These are phyloP conservation scores for Annulohypoxylon stygium DNA, from an alignment of 495 filamentous ascomycete species.

Conservation along the genomic window DNA sequence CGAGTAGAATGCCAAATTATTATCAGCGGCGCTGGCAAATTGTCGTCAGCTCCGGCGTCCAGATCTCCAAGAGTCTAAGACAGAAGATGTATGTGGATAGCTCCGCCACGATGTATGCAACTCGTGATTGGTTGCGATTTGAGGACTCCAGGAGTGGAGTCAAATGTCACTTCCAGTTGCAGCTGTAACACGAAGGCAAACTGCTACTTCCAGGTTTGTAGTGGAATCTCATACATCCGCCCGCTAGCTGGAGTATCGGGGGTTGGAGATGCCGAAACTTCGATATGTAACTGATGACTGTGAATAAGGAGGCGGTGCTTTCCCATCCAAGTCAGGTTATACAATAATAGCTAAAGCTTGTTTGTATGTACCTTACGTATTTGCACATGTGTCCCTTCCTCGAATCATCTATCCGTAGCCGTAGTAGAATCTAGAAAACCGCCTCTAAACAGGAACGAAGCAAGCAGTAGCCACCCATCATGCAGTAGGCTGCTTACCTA, in stretches of 20 bases:
- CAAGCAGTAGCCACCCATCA: constrained; percentile 1
- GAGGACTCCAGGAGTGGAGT: constrained; percentile 20
- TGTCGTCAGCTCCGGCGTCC: constrained; percentile 3
- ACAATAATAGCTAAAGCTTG: background rate
- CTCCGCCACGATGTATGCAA: constrained; percentile 36
- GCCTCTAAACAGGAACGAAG: constrained; percentile 8
- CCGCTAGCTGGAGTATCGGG: constrained; percentile 16
- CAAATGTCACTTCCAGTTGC: constrained; percentile 28
- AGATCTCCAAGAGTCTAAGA: constrained; percentile 20
- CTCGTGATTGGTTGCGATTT: constrained; percentile 17
- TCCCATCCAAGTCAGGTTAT: background rate
- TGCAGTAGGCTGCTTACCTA: background rate
- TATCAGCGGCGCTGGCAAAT: background rate
- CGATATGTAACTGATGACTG: constrained; percentile 12
- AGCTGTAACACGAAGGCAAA: constrained; percentile 3
- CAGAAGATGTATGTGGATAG: constrained; percentile 9
- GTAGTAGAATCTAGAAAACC: constrained; percentile 37
- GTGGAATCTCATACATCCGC: background rate
- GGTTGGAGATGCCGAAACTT: constrained; percentile 32
- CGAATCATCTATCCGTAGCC: constrained; percentile 27
- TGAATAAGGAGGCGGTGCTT: constrained; percentile 24
- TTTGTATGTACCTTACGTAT: constrained; percentile 24
- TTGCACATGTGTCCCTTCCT: constrained; percentile 11
- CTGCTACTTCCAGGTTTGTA: constrained; percentile 27
- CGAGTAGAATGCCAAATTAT: background rate